Conservation (phyloP, 2,329 filamentous ascomycete species). For the Microascus cirrosus region DNA sequence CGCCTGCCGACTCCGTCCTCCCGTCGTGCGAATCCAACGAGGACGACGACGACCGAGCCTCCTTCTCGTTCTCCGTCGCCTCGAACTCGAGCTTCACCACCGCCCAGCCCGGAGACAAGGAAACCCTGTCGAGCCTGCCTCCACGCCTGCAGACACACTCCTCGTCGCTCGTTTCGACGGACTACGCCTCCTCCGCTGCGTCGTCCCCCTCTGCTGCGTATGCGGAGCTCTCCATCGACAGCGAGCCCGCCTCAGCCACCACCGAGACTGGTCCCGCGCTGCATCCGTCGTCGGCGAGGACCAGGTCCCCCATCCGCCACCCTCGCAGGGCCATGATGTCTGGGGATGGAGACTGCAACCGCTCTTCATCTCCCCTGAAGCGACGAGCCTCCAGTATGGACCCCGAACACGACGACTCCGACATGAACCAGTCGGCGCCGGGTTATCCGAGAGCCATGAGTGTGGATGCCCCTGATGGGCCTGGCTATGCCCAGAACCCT, state of each 20-base stretch:
- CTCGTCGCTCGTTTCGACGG: constrained; percentile 28
- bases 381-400: constrained; percentile 53
- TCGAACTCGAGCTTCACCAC: constrained; percentile 12
- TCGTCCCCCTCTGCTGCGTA: constrained; percentile 48
- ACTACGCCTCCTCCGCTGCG: constrained; percentile 42
- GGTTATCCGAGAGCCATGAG: constrained; percentile 27
- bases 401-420: constrained; percentile 25
- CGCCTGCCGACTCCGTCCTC: constrained; percentile 34
- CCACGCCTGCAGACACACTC: constrained; percentile 33
- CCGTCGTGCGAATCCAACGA: constrained; percentile 36
- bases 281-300: constrained; percentile 23
- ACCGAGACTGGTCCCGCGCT: constrained; percentile 29
- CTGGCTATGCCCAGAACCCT: constrained; percentile 8
- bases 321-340: constrained; percentile 47
- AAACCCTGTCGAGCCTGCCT: constrained; percentile 23
- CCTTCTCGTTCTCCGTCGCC: constrained; percentile 37
- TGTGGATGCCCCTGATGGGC: constrained; percentile 21
- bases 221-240: constrained; percentile 45
- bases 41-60: constrained; percentile 32
- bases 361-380: constrained; percentile 55
- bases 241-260: constrained; percentile 21
- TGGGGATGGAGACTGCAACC: constrained; percentile 44
- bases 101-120: constrained; percentile 18
- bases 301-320: constrained; percentile 40
- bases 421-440: constrained; percentile 4